Evolutionary conservation across 2,329 filamentous ascomycete species (phyloP), one percentile per base, ranked within the genome.

Genomic region (Aureobasidium sp.): DNA sequence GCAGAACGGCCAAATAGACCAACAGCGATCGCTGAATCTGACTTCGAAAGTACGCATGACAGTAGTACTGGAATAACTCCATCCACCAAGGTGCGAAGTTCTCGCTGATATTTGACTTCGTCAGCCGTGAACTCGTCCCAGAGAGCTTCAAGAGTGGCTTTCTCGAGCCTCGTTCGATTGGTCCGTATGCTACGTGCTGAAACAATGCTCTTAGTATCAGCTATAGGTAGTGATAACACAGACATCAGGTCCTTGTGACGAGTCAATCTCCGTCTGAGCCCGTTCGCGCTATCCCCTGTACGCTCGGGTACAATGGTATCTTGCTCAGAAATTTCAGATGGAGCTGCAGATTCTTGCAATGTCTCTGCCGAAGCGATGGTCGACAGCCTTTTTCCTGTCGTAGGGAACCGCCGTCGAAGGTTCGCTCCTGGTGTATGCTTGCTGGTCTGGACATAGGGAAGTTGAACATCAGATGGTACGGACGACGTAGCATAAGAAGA

Each of bases 221-320:
- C 81, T 55, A 74, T 76, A 14, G 87, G 85, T 62, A 90, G 76
- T 0, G 92, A 97, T 9, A 99, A 79, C 3, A 96, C 91, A 0
- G 94, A 97, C 42, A 99, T 90, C 29, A 99, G 80, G 73, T 99
- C 94, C 16, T 91, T 91, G 74, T 97, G 92, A 63, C 90, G 96
- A 4, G 92, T 96, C 42, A 96, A 81, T 63, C 89, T 85, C 65
- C 90, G 84, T 72, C 88, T 90, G 37, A 90, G 77, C 9, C 45
- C 57, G n/a, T 25, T 50, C 1, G 81, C 68, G 47, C 68, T 70
- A 62, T 55, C 61, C 32, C 10, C 21, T 21, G 30, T 42, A 21
- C 37, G 37, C 11, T 70, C 66, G 9, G 63, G 44, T 54, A 68
- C 63, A 49, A 66, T 64, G 14, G 65, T 66, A 2, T 62, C 65